Base-by-base conservation (phyloP, 2,329 filamentous ascomycete species). In the Penicillium sp. region DNA sequence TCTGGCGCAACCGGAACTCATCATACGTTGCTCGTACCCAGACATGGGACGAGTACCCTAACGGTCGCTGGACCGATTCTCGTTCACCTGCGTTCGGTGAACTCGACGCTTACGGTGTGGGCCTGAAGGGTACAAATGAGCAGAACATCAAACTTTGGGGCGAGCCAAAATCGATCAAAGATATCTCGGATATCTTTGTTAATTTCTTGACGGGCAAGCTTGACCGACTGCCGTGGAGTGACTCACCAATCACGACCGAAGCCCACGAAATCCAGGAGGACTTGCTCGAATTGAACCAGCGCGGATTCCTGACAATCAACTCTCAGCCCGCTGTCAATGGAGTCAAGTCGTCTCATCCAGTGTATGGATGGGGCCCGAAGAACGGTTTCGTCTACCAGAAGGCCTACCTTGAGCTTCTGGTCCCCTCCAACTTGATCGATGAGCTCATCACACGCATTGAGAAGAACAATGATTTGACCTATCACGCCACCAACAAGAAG, bases 331-430 rank as follows among this genome's bases (percentile, higher is more conserved):
- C 94, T 34, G 90, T 99, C 48, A 89, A 97, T 67, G 92, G 93
- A 37, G 89, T 87, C 60, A 93, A 92, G 74, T 97, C 92, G 0
- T 89, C 87, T 4, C 85, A 99, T 70, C 85, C 90, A 0, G 81
- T 95, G 7, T 89, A 95, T 73, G 94, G 94, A 55, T 99, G 94
- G 94, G 94, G 94, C 13, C 94, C 94, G 4, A 83, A 86, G 59
- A 96, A 96, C 66, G 94, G 94, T 57, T 99, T 96, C 70, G 94
- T 97, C 53, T 99, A 97, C 76, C 94, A 99, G 73, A 99, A 99
- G 79, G 90, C 93, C 5, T 99, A 99, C 72, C 82, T 99, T 3
- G 94, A 99, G 75, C 83, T 99, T 29, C 81, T 99, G 3, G 86
- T 97, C 24, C 87, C 92, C 14, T 90, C 92, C 1, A 85, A 89